These are phyloP conservation scores for Kokia cookei DNA, from an alignment of 441 rosid genomes.

Conservation along the genomic window DNA sequence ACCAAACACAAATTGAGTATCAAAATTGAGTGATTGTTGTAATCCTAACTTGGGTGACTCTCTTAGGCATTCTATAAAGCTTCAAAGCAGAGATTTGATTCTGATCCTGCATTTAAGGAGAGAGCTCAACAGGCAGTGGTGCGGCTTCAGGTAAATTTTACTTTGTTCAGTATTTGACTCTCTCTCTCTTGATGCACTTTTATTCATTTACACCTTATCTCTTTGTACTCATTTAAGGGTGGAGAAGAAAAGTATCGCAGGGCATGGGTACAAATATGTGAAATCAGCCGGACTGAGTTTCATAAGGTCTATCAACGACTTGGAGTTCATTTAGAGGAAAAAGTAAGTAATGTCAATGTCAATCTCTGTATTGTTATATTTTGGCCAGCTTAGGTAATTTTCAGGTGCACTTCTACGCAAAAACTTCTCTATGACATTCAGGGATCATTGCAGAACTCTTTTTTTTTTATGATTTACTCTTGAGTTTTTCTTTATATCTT, in stretches of 20 bases:
- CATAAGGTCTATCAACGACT: background rate
- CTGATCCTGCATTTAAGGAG: conserved; percentile 67
- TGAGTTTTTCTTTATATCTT: background rate
- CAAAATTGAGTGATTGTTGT: background rate
- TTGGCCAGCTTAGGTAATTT: background rate
- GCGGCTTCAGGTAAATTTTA: conserved; percentile 66
- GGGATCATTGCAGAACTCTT: background rate
- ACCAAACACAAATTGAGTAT: background rate
- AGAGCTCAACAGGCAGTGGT: conserved; percentile 89
- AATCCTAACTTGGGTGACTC: conserved; percentile 17
- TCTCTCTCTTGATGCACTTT: background rate
- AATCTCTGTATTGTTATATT: background rate
- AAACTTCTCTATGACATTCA: background rate
- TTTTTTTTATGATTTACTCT: background rate
- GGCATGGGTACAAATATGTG: conserved; percentile 88
- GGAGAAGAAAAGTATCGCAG: conserved; percentile 66
- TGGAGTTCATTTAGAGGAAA: conserved; percentile 8
- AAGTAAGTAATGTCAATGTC: background rate
- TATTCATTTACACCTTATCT: background rate
- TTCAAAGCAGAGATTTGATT: conserved; percentile 73
- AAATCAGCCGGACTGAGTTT: conserved; percentile 52
- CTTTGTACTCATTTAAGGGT: conserved; percentile 36
- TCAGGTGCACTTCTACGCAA: background rate
- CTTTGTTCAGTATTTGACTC: background rate
- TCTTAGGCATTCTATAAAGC: conserved; percentile 69